Evolutionary conservation across 2,329 filamentous ascomycete genomes (phyloP).

Genomic region (Colletotrichum chrysophilum): DNA sequence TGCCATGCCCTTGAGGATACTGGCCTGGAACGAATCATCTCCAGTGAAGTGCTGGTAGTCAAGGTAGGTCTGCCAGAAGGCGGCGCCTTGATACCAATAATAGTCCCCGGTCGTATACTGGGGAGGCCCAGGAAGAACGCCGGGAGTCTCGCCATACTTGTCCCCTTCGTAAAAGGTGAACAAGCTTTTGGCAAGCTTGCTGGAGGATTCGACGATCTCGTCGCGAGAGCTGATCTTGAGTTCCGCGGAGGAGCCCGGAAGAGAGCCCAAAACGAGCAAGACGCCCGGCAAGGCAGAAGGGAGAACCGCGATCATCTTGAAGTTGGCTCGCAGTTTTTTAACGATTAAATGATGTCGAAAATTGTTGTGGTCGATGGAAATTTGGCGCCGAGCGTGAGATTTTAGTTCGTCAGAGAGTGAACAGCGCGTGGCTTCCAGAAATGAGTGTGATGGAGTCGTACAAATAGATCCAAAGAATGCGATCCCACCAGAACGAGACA

Average conservation of each 20-base stretch:
- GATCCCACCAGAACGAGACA: background rate
- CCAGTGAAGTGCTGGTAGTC: conserved; percentile 46
- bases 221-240: conserved; percentile 12
- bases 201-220: conserved; percentile 24
- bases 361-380: background rate
- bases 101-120: conserved; percentile 30
- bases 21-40: conserved; percentile 57
- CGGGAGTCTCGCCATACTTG: conserved; percentile 30
- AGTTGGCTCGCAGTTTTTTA: too few species aligned
- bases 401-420: background rate
- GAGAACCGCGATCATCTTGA: background rate
- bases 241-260: background rate
- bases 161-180: conserved; percentile 35
- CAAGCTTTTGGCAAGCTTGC: conserved; percentile 31
- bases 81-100: conserved; percentile 38
- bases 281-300: background rate
- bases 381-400: background rate
- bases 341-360: accelerated
- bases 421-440: background rate
- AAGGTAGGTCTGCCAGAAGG: conserved; percentile 37
- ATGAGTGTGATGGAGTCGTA: background rate
- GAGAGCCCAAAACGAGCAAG: background rate
- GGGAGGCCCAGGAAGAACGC: conserved; percentile 30
- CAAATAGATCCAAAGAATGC: background rate
- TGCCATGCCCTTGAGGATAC: conserved; percentile 47